Evolutionary conservation across 202 grass and related monocot species (phyloP).

Genomic region (Panicum hallii): DNA sequence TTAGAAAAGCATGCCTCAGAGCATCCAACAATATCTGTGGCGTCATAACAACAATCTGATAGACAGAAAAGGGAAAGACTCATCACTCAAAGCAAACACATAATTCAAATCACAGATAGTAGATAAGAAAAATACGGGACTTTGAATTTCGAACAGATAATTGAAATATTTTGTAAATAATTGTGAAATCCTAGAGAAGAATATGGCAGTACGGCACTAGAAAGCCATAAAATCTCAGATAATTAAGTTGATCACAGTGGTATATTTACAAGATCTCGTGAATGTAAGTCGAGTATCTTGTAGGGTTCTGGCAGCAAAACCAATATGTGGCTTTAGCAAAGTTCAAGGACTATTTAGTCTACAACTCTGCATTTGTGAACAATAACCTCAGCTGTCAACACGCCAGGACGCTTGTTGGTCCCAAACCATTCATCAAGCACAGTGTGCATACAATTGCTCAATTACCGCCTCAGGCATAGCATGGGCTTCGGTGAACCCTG

Average conservation of each 20-base stretch:
- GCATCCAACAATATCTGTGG: conserved; percentile 88
- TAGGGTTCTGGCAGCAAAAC: background rate
- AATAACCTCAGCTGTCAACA: background rate
- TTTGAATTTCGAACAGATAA: background rate
- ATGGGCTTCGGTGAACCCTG: background rate
- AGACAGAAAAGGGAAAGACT: conserved; percentile 18
- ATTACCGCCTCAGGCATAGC: background rate
- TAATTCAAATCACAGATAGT: conserved; percentile 7
- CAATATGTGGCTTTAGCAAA: background rate
- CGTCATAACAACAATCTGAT: conserved; percentile 86
- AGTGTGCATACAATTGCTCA: background rate
- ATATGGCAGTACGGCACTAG: conserved; percentile 2
- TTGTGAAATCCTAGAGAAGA: background rate
- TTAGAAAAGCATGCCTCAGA: conserved; percentile 84
- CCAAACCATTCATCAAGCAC: conserved; percentile 34
- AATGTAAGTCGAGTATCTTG: conserved; percentile 11
- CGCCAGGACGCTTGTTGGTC: background rate
- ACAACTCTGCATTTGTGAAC: background rate
- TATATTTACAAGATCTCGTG: background rate
- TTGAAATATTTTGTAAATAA: conserved; percentile 5
- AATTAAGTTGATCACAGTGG: background rate
- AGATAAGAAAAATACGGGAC: conserved; percentile 13
- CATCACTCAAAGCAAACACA: conserved; percentile 20
- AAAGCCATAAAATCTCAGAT: conserved; percentile 9
- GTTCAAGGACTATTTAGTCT: conserved; percentile 10